Conservation (phyloP, 2,329 filamentous ascomycete genomes). For the Calonectria pseudoturangicola region DNA sequence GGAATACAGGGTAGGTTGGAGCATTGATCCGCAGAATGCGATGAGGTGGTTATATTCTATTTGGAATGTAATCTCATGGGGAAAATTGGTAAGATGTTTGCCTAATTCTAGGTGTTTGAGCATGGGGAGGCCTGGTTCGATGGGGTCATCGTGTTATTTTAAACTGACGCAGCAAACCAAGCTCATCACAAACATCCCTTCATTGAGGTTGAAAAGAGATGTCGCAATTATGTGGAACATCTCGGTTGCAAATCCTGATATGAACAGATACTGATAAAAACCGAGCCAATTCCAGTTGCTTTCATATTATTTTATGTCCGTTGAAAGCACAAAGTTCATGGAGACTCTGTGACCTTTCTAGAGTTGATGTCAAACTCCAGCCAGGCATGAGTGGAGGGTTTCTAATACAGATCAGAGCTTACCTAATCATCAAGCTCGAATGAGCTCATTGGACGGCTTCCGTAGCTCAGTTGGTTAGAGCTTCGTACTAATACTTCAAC, state of each 20-base stretch:
- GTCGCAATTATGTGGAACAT: too few relatives aligned
- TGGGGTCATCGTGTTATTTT: too few relatives aligned
- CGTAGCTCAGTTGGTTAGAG: conserved; percentile 44
- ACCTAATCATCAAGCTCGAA: conserved; percentile 27
- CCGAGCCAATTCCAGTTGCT: too few relatives aligned
- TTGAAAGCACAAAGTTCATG: too few relatives aligned
- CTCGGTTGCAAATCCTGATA: too few relatives aligned
- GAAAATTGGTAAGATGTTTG: neutral
- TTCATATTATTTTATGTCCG: too few relatives aligned
- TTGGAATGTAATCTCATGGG: neutral
- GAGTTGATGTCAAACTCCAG: neutral
- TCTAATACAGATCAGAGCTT: neutral
- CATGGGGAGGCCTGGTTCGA: too few relatives aligned
- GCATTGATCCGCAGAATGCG: neutral
- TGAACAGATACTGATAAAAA: too few relatives aligned
- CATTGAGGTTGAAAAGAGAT: too few relatives aligned
- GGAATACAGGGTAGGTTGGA: conserved; percentile 11
- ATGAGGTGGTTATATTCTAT: neutral
- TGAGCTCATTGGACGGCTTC: conserved; percentile 36
- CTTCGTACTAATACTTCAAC: conserved; percentile 41
- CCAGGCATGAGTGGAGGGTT: neutral
- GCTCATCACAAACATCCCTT: too few relatives aligned
- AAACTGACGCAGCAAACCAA: too few relatives aligned
- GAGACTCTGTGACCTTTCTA: too few relatives aligned
- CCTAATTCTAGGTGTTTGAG: neutral